Evolutionary conservation across 2,329 filamentous ascomycete species (phyloP).

Genomic region (Alternaria sp.): DNA sequence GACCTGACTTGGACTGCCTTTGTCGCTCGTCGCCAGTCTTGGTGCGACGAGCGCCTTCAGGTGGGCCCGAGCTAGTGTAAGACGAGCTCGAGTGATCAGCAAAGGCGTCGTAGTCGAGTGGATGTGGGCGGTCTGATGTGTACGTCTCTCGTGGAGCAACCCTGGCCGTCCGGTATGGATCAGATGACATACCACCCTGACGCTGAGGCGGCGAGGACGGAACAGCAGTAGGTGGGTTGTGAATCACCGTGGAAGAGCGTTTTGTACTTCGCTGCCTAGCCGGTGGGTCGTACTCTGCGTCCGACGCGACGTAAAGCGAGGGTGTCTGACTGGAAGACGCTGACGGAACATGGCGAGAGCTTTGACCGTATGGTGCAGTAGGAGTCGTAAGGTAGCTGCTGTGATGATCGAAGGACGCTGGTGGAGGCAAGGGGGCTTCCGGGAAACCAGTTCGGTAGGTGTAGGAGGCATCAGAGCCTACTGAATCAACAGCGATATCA

Average conservation of each 20-base stretch:
- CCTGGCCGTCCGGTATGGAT: conserved; percentile 27
- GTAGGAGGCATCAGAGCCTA: conserved; percentile 39
- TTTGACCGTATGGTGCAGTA: conserved; percentile 26
- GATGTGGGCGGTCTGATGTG: conserved; percentile 16
- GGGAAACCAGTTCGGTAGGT: conserved; percentile 41
- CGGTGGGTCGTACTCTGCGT: conserved; percentile 38
- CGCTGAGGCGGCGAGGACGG: conserved; percentile 28
- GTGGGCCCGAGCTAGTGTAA: conserved; percentile 24
- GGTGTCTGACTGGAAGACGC: conserved; percentile 38
- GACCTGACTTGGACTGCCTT: conserved; percentile 25
- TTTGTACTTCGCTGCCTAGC: conserved; percentile 25
- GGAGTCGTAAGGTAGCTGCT: conserved; percentile 28
- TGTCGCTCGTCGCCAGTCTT: conserved; percentile 27
- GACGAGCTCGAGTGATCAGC: conserved; percentile 27
- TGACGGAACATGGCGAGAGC: conserved; percentile 36
- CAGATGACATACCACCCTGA: conserved; percentile 15
- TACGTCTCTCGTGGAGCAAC: conserved; percentile 25
- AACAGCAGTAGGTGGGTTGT: conserved; percentile 28
- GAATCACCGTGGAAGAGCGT: conserved; percentile 34
- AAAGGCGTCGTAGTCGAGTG: conserved; percentile 31
- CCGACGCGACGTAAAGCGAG: conserved; percentile 38
- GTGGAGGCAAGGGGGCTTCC: conserved; percentile 32
- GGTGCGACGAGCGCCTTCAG: conserved; percentile 30
- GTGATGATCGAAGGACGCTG: conserved; percentile 17
- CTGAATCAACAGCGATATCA: conserved; percentile 35